phyloP scores from a whole-genome alignment of 352 stramenopile genomes.

The Globisporangium carolinianum region DNA sequence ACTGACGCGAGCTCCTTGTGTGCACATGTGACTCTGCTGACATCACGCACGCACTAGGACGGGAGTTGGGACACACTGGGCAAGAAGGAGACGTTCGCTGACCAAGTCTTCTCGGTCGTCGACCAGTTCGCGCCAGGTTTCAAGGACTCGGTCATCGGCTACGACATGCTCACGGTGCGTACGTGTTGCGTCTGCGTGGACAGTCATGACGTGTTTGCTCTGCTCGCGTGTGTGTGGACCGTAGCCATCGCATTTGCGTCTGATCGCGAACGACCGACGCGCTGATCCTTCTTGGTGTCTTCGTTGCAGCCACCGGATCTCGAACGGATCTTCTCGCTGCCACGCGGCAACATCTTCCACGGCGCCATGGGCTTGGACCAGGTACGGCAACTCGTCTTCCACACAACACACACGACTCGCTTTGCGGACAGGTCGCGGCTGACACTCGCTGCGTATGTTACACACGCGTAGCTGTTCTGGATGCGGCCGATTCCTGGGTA shows the following conservation, averaged over 20 bases:
- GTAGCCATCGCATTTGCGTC: not conserved
- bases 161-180: constrained; percentile 80
- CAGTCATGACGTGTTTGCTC: no score
- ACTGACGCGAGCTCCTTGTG: no score
- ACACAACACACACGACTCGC: not conserved
- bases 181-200: no score
- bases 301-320: constrained; percentile 67
- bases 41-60: constrained; percentile 24
- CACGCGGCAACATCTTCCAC: constrained; percentile 88
- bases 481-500: constrained; percentile 79
- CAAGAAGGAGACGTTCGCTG: constrained; percentile 76
- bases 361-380: constrained; percentile 87
- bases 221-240: no score
- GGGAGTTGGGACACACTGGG: constrained; percentile 65
- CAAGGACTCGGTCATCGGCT: constrained; percentile 71
- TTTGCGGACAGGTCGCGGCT: not conserved
- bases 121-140: constrained; percentile 86
- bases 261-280: not conserved
- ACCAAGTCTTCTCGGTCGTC: constrained; percentile 82
- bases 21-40: not conserved
- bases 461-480: constrained; percentile 62
- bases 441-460: constrained; percentile 3
- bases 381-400: constrained; percentile 15
- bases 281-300: not conserved
- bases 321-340: constrained; percentile 83